Percentiles rank a stretch among this genome's conserved stretches.
Conservation (phyloP, 139 green algal species). For the Picochlorum sp. region DNA sequence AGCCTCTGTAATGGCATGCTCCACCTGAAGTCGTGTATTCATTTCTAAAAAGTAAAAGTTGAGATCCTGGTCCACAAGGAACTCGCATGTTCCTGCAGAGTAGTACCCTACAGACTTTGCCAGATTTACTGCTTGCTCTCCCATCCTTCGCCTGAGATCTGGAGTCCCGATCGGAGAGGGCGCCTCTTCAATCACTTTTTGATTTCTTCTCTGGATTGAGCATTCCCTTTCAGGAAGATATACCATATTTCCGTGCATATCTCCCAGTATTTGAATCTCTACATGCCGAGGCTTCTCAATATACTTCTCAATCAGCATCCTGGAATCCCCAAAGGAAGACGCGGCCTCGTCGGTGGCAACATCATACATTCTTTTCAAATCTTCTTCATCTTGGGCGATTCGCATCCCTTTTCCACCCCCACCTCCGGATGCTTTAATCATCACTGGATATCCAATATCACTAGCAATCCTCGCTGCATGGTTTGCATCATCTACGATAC, state of each 20-base stretch:
- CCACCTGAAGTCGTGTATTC: conserved; percentile 41
- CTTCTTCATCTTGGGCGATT: conserved; percentile 34
- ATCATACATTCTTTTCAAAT: conserved; percentile 33
- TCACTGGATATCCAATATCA: conserved; percentile 46
- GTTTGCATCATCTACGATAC: conserved; percentile 16
- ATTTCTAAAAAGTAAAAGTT: conserved; percentile 47
- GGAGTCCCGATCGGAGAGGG: conserved; percentile 28
- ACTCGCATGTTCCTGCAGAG: conserved; percentile 39
- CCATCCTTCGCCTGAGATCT: conserved; percentile 40
- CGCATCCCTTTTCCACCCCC: conserved; percentile 50
- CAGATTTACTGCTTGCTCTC: conserved; percentile 49
- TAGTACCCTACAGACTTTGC: conserved; percentile 45
- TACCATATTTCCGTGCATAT: conserved; percentile 19
- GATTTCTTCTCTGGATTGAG: conserved; percentile 45
- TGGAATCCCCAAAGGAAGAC: conserved; percentile 62
- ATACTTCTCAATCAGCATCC: conserved; percentile 77
- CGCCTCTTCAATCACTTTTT: conserved; percentile 57
- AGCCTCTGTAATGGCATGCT: conserved; percentile 34
- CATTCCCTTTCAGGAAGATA: conserved; percentile 41
- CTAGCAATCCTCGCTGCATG: conserved; percentile 19
- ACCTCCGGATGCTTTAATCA: conserved; percentile 44
- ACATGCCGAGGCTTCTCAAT: conserved; percentile 67
- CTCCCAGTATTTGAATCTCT: conserved; percentile 56
- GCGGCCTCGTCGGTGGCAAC: conserved; percentile 63
- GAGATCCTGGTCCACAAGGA: conserved; percentile 30